Conservation (phyloP, 768 basidiomycete species). For the Lentinus tigrinus region DNA sequence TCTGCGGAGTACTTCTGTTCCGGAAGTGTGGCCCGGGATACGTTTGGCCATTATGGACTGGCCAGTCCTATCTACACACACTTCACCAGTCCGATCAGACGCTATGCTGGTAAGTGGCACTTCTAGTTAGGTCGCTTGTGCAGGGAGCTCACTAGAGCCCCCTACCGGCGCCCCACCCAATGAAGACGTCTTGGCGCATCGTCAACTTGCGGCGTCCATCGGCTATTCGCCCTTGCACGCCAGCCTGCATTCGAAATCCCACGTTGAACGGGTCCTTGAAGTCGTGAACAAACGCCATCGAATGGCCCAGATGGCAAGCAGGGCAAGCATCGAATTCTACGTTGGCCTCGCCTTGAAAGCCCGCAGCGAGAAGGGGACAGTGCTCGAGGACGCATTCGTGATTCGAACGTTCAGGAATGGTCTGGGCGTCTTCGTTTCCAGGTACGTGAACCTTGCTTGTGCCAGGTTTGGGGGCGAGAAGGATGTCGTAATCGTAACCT, state of each 20-base stretch:
- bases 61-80: constrained; percentile 97
- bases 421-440: constrained; percentile 91
- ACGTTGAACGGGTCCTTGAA: constrained; percentile 84
- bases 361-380: constrained; percentile 44
- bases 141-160: background rate
- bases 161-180: background rate
- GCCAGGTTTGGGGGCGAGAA: background rate
- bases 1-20: constrained; percentile 98
- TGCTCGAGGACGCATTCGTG: constrained; percentile 88
- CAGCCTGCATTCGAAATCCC: constrained; percentile 81
- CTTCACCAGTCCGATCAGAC: constrained; percentile 95
- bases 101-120: constrained; percentile 75
- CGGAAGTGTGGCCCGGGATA: constrained; percentile 87
- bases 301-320: constrained; percentile 96
- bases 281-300: constrained; percentile 90
- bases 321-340: constrained; percentile 97
- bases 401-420: constrained; percentile 95
- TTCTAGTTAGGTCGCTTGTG: background rate
- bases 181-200: constrained; percentile 87
- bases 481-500: background rate
- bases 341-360: constrained; percentile 89
- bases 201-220: constrained; percentile 90
- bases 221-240: constrained; percentile 80
- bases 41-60: constrained; percentile 97
- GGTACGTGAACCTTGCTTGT: constrained; percentile 50